These are phyloP conservation scores for Dictyostelium capitatum DNA, from an alignment of 78 protist genomes.

Conservation along the genomic window DNA sequence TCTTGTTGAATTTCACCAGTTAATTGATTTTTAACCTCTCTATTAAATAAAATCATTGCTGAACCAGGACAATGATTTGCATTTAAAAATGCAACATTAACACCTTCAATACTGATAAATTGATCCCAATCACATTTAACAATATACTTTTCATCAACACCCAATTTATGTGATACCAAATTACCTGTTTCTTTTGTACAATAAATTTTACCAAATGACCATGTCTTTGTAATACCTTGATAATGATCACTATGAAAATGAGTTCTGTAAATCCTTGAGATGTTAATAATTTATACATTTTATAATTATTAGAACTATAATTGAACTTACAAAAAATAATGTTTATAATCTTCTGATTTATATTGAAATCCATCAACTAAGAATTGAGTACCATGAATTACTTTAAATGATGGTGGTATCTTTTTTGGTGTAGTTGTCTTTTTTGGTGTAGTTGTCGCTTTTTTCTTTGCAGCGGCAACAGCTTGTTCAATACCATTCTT, in stretches of 20 bases:
- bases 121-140: conserved; percentile 21
- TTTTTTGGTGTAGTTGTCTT: conserved; percentile 6
- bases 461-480: background rate
- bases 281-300: too few species aligned
- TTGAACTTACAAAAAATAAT: conserved; percentile 49
- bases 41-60: conserved; percentile 85
- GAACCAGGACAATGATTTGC: conserved; percentile 96
- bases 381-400: conserved; percentile 68
- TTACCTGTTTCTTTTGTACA: conserved; percentile 72
- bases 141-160: conserved; percentile 51
- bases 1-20: background rate
- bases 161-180: conserved; percentile 71
- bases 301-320: background rate
- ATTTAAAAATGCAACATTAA: conserved; percentile 82
- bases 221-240: conserved; percentile 81
- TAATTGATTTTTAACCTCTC: background rate
- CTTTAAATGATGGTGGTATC: conserved; percentile 61
- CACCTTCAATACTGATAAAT: conserved; percentile 22
- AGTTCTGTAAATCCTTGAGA: conserved; percentile 37
- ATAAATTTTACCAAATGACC: conserved; percentile 71
- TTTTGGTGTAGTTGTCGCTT: background rate
- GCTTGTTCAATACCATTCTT: background rate
- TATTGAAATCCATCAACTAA: conserved; percentile 81
- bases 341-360: conserved; percentile 61
- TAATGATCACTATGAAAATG: conserved; percentile 96